phyloP scores from a whole-genome alignment of 1,139 yeast genomes.

The Suhomyces taliae region DNA sequence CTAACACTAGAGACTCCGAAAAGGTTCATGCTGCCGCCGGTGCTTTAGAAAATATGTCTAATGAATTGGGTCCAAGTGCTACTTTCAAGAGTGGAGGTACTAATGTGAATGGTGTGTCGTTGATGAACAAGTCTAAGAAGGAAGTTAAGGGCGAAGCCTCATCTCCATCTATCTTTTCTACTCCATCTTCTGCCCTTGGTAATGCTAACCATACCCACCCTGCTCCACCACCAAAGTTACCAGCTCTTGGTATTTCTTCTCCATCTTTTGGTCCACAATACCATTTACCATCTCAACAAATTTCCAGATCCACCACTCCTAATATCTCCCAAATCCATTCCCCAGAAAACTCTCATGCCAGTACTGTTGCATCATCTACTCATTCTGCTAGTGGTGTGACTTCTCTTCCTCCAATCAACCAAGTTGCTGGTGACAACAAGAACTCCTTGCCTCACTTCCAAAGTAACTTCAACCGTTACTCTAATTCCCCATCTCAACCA shows the following conservation, averaged over 20 bases:
- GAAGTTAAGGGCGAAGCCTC: slow-evolving; percentile 10
- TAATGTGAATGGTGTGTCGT: slow-evolving; percentile 27
- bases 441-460: slow-evolving; percentile 20
- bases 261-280: slow-evolving; percentile 51
- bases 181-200: slow-evolving; percentile 39
- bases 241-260: slow-evolving; percentile 32
- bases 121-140: slow-evolving; percentile 25
- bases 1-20: slow-evolving; percentile 32
- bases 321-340: slow-evolving; percentile 21
- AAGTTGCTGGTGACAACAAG: slow-evolving; percentile 17
- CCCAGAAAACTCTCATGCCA: slow-evolving; percentile 19
- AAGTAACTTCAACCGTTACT: slow-evolving; percentile 15
- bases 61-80: slow-evolving; percentile 49
- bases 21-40: slow-evolving; percentile 47
- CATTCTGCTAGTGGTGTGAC: slow-evolving; percentile 12
- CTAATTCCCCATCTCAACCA: slow-evolving; percentile 1
- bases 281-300: slow-evolving; percentile 19
- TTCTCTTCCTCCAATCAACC: slow-evolving; percentile 40
- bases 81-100: slow-evolving; percentile 30
- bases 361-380: slow-evolving; percentile 1
- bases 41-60: slow-evolving; percentile 57
- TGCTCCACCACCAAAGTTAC: slow-evolving; percentile 30
- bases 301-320: slow-evolving; percentile 13
- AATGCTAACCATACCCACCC: slow-evolving; percentile 23
- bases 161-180: slow-evolving; percentile 23